Percentiles rank a stretch among this genome's conserved stretches.
Evolutionary conservation across 202 grass and related monocot genomes (phyloP).

Genomic region (Hordeum pubiflorum): DNA sequence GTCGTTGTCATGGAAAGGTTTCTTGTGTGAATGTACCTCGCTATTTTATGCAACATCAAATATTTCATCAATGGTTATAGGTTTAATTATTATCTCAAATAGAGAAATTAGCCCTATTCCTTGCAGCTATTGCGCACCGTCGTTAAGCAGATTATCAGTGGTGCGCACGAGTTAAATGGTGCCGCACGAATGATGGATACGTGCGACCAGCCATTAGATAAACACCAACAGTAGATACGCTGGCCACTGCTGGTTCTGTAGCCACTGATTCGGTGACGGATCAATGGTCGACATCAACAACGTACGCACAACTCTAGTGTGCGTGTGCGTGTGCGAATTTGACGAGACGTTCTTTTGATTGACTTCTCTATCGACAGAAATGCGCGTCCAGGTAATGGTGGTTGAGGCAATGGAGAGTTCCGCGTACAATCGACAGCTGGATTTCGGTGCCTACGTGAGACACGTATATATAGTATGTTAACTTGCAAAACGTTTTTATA

Average conservation of each 20-base stretch:
- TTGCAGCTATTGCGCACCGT: neutral
- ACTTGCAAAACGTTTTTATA: too few species aligned
- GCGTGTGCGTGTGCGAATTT: neutral
- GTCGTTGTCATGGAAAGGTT: too few species aligned
- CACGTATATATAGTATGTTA: too few species aligned
- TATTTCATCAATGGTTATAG: neutral
- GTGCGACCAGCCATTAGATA: neutral
- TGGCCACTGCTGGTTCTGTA: neutral
- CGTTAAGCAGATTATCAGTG: neutral
- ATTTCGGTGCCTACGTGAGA: neutral
- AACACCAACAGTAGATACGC: neutral
- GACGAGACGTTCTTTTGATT: neutral
- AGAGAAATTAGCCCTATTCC: neutral
- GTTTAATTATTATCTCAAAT: neutral
- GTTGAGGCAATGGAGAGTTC: neutral
- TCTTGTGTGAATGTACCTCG: too few species aligned
- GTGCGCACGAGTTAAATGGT: neutral
- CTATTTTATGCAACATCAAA: neutral
- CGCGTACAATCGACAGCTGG: neutral
- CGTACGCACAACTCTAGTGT: neutral
- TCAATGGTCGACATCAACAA: neutral
- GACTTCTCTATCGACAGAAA: neutral
- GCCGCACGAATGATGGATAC: slow-evolving; percentile 1
- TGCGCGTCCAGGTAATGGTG: neutral
- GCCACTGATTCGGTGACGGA: neutral